phyloP scores from a whole-genome alignment of 306 rosid species.

The Cucurbita argyrosperma region DNA sequence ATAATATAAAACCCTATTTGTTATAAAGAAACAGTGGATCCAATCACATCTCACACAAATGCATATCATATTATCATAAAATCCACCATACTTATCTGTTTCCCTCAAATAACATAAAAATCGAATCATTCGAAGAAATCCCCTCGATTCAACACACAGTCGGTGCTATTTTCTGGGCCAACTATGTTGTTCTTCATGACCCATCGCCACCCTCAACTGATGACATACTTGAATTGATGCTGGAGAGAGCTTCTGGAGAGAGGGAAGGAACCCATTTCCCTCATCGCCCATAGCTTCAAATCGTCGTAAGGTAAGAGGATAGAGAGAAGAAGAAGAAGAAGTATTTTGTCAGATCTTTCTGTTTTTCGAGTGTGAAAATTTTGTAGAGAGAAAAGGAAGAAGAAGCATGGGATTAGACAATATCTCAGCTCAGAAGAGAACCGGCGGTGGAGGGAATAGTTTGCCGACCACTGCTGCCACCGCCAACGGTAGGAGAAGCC shows the following conservation, averaged over 20 bases:
- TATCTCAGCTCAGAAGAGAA: slow-evolving; percentile 37
- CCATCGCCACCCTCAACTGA: neutral
- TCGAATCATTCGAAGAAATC: neutral
- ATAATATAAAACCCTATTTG: neutral
- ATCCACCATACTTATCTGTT: neutral
- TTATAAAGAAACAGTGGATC: neutral
- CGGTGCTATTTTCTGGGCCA: neutral
- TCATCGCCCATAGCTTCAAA: neutral
- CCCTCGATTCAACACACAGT: neutral
- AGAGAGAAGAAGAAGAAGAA: neutral
- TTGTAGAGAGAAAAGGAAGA: neutral
- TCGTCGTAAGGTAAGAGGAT: neutral
- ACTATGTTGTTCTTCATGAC: neutral
- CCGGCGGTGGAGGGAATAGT: slow-evolving; percentile 13
- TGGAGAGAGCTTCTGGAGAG: neutral
- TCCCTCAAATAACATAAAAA: neutral
- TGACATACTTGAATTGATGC: neutral
- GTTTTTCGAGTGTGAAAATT: neutral
- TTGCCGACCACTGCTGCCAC: slow-evolving; percentile 23
- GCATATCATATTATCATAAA: neutral
- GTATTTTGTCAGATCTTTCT: neutral
- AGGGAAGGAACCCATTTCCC: neutral
- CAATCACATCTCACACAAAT: neutral
- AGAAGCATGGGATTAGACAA: slow-evolving; percentile 45
- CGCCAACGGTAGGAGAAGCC: slow-evolving; percentile 14